A percentile compares a stretch with the other conserved stretches of the same genome.
phyloP scores from a whole-genome alignment of 1,284 basidiomycete species.

The Phlebopus sp. region DNA sequence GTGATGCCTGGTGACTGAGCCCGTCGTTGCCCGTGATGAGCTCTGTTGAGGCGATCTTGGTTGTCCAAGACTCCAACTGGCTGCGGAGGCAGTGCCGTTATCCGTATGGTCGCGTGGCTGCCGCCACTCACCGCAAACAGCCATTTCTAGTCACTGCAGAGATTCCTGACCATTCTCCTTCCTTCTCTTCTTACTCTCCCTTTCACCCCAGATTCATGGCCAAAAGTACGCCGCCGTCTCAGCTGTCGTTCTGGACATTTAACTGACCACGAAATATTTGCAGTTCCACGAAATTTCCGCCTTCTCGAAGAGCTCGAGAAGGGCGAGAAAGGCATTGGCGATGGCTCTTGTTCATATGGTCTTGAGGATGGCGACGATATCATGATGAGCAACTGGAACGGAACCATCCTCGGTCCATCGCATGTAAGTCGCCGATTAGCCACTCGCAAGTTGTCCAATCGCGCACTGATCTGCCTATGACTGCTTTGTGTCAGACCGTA shows the following conservation, averaged over 20 bases:
- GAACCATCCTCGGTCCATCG: conserved; percentile 97
- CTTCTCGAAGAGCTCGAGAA: conserved; percentile 98
- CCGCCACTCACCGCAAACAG: conserved; percentile 2
- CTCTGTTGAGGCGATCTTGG: conserved; percentile 1
- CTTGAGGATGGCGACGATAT: conserved; percentile 91
- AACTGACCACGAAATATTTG: neutral
- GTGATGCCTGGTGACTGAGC: conserved; percentile 4
- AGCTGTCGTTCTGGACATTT: neutral
- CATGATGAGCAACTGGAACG: conserved; percentile 98
- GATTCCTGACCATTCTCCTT: conserved; percentile 3
- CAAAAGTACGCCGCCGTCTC: conserved; percentile 44
- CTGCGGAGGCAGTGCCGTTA: conserved; percentile 34
- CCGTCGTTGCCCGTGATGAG: conserved; percentile 13
- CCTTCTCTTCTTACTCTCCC: conserved; percentile 10
- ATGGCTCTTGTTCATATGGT: conserved; percentile 96
- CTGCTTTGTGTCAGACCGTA: conserved; percentile 61
- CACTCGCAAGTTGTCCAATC: conserved; percentile 17
- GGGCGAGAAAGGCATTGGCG: conserved; percentile 98
- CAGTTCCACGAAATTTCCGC: conserved; percentile 95
- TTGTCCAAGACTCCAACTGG: neutral
- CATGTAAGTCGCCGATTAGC: conserved; percentile 60
- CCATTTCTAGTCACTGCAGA: conserved; percentile 9
- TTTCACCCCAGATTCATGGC: conserved; percentile 46
- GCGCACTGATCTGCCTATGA: conserved; percentile 22
- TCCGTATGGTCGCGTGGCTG: conserved; percentile 1